These are phyloP conservation scores for Onygenales sp. DNA, from an alignment of 2,329 filamentous ascomycete genomes.

Conservation along the genomic window DNA sequence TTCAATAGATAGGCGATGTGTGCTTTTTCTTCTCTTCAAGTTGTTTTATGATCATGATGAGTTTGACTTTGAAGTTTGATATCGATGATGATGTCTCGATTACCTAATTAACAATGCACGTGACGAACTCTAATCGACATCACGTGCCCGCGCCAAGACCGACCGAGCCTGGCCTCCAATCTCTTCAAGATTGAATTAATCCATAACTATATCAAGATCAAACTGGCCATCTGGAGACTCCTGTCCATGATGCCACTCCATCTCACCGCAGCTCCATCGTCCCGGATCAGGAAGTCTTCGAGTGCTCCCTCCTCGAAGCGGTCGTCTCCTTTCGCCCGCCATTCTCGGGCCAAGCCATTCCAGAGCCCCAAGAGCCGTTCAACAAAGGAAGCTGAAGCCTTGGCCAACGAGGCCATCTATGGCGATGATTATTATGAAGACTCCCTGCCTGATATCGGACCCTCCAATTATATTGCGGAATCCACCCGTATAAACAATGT, in stretches of 20 bases:
- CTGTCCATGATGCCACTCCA: constrained; percentile 34
- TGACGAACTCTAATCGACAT: too few species aligned
- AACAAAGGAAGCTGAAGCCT: constrained; percentile 10
- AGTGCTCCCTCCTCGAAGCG: constrained; percentile 18
- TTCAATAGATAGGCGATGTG: too few species aligned
- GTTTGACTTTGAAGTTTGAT: too few species aligned
- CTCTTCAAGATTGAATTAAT: too few species aligned
- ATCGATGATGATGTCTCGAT: too few species aligned
- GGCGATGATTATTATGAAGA: constrained; percentile 18
- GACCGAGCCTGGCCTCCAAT: too few species aligned
- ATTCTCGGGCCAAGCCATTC: constrained; percentile 31
- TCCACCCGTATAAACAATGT: constrained; percentile 40
- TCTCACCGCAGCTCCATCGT: constrained; percentile 38
- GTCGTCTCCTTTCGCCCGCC: constrained; percentile 32
- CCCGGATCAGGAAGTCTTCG: constrained; percentile 35
- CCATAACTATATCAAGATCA: too few species aligned
- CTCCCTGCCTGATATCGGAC: constrained; percentile 43
- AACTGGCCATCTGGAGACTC: neutral
- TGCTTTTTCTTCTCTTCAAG: too few species aligned
- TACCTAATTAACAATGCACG: too few species aligned
- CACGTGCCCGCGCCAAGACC: too few species aligned
- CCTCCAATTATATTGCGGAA: constrained; percentile 39
- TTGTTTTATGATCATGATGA: too few species aligned
- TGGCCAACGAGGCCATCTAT: constrained; percentile 15
- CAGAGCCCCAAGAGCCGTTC: neutral